Base-by-base conservation (phyloP, 345 rosid genomes). In the Turritis glabra region DNA sequence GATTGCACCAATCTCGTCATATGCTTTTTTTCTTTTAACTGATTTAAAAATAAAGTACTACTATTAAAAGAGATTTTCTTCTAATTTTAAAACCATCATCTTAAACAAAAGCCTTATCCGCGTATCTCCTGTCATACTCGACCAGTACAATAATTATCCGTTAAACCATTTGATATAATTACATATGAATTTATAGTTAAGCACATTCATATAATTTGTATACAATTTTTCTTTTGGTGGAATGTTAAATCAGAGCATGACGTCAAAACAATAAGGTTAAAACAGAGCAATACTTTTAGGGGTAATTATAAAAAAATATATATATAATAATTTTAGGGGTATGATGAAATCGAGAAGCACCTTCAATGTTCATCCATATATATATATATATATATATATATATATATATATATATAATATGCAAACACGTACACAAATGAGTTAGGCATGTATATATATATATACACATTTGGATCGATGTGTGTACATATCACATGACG, bases 401-500 rank as follows among this genome's bases (percentile, higher is more conserved):
- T 43, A n/a, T n/a, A n/a, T n/a, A n/a, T n/a, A 73, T 55, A 44
- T 46, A 47, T 53, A 53, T 55, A 65, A n/a, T 44, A 52, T 57
- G 37, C 55, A 68, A 12, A 40, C 46, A 52, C 43, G 32, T 69
- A 37, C 32, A 52, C 61, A 68, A 8, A 58, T 22, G 72, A 70
- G 67, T 64, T 64, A 57, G 64, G 76, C 48, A 15, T 62, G 17
- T 57, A 43, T 29, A 14, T 53, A 69, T 35, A 53, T 59, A 40
- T 43, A 53, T 59, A 40, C 33, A 54, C 78, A 73, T 78, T 71
- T 78, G 75, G 47, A 77, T 67, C 62, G 51, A 68, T 73, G 55
- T 64, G 47, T 79, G 33, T 68, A 63, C 72, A 74, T 74, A 63
- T 73, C 74, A 67, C 75, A 79, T 69, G 61, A 79, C 71, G 33